phyloP scores from a whole-genome alignment of 2,329 filamentous ascomycete species.

The Fusarium verrucosum region DNA sequence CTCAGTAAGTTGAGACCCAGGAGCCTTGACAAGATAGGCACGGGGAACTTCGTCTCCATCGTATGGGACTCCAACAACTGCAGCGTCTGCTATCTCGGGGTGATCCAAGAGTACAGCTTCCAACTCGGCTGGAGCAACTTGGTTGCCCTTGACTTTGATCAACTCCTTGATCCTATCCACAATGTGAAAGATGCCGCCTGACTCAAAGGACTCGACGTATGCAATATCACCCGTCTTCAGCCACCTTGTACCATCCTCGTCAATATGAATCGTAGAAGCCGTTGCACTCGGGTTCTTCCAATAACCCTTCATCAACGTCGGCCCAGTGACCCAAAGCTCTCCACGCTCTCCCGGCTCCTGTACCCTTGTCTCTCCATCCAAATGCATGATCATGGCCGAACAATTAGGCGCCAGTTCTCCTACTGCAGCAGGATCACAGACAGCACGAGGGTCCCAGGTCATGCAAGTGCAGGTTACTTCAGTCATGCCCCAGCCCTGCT shows the following conservation, averaged over 20 bases:
- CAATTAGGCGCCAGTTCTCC: slow-evolving; percentile 49
- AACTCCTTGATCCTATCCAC: slow-evolving; percentile 76
- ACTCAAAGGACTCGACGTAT: slow-evolving; percentile 67
- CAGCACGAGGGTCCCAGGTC: slow-evolving; percentile 71
- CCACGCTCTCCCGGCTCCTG: slow-evolving; percentile 63
- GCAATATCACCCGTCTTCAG: slow-evolving; percentile 79
- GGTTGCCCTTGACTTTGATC: slow-evolving; percentile 73
- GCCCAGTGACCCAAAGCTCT: slow-evolving; percentile 77
- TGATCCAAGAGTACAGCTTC: slow-evolving; percentile 78
- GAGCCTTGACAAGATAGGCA: slow-evolving; percentile 66
- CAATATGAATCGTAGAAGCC: slow-evolving; percentile 60
- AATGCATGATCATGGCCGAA: slow-evolving; percentile 71
- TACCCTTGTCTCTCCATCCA: slow-evolving; percentile 59
- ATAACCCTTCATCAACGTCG: slow-evolving; percentile 79
- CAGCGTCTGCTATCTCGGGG: slow-evolving; percentile 73
- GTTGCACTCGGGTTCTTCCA: slow-evolving; percentile 78
- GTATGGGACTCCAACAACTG: slow-evolving; percentile 61
- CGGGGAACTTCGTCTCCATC: slow-evolving; percentile 66
- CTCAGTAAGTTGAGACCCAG: slow-evolving; percentile 53
- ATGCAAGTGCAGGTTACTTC: slow-evolving; percentile 78
- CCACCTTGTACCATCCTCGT: slow-evolving; percentile 67
- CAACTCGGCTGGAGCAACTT: slow-evolving; percentile 81
- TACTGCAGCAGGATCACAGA: slow-evolving; percentile 18
- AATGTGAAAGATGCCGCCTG: slow-evolving; percentile 62
- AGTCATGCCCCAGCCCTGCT: slow-evolving; percentile 89